phyloP scores from a whole-genome alignment of 805 yeast species.

The Cyberlindnera sargentensis region DNA sequence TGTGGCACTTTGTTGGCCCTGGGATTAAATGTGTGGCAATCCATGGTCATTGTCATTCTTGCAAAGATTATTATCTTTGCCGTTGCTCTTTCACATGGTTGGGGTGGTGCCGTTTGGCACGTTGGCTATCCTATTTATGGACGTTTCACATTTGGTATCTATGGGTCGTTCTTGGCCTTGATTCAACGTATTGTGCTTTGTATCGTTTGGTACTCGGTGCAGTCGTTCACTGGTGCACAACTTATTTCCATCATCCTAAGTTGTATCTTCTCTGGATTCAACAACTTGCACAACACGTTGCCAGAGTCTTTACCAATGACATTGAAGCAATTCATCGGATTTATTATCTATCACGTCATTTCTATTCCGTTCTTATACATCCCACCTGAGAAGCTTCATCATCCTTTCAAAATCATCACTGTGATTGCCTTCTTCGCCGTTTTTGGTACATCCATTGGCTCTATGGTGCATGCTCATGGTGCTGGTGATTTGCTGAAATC shows the following conservation, averaged over 20 bases:
- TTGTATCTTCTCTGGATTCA: constrained; percentile 31
- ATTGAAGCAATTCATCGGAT: constrained; percentile 34
- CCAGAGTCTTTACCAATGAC: constrained; percentile 34
- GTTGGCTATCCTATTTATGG: constrained; percentile 41
- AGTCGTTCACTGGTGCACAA: constrained; percentile 41
- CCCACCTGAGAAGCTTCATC: constrained; percentile 27
- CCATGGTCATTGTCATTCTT: constrained; percentile 37
- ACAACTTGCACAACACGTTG: constrained; percentile 32
- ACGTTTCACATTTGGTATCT: constrained; percentile 39
- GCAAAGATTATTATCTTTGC: constrained; percentile 34
- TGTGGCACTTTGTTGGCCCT: constrained; percentile 36
- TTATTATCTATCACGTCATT: constrained; percentile 33
- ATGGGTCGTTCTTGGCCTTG: constrained; percentile 39
- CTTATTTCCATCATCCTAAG: constrained; percentile 32
- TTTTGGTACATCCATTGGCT: constrained; percentile 30
- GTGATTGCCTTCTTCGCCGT: constrained; percentile 26
- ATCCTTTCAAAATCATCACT: constrained; percentile 24
- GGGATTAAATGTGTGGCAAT: constrained; percentile 37
- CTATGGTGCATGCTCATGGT: constrained; percentile 26
- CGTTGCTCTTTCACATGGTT: constrained; percentile 36
- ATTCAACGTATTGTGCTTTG: constrained; percentile 37
- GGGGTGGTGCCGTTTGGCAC: constrained; percentile 42
- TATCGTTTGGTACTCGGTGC: constrained; percentile 40
- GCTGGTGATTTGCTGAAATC: constrained; percentile 27
- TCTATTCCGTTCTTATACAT: constrained; percentile 24